Base-by-base conservation (phyloP, 495 filamentous ascomycete genomes). In the Penicillium steckii region DNA sequence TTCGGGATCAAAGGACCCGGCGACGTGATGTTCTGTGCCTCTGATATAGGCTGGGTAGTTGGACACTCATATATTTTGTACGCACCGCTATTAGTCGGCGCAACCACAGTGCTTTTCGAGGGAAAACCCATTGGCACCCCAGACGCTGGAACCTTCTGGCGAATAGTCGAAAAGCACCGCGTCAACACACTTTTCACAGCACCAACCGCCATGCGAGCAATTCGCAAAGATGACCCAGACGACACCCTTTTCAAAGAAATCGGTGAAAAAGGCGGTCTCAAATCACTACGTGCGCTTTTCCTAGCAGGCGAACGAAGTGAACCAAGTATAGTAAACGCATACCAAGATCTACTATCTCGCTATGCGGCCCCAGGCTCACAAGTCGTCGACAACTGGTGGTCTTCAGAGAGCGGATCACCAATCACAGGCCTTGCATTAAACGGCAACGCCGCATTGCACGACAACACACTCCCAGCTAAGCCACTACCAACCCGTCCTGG, bases 311-410 rank as follows among this genome's bases (percentile, higher is more conserved):
- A 97, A 61, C 76, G 91, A 13, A 94, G 88, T 50, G 92, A 97
- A 60, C 91, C 92, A 5, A 86, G 84, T 46, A 91, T 97, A 60
- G 79, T 97, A 3, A 79, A 77, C 8, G 83, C 87, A 64, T 96
- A 91, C 52, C 86, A 91, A 58, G 73, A 83, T 5, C 77, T 95
- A 1, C 72, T 96, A 2, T 59, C 71, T 9, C 73, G 79, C 46
- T 83, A 90, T 56, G 85, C 80, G 30, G 81, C 83, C 0, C 71
- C 69, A 1, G 78, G 79, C 24, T 84, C 90, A 0, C 72, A 80
- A 23, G 88, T 96, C 13, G 77, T 96, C 44, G 92, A 97, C 65
- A 95, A 96, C 63, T 97, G 92, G 92, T 97, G 92, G 92, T 93
- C 89, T 3, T 93, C 89, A 1, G 92, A 96, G 68, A 90, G 88